Evolutionary conservation across 2,329 filamentous ascomycete genomes (phyloP), one percentile per base, ranked within the genome.

Genomic region (Scedosporium apiospermum): DNA sequence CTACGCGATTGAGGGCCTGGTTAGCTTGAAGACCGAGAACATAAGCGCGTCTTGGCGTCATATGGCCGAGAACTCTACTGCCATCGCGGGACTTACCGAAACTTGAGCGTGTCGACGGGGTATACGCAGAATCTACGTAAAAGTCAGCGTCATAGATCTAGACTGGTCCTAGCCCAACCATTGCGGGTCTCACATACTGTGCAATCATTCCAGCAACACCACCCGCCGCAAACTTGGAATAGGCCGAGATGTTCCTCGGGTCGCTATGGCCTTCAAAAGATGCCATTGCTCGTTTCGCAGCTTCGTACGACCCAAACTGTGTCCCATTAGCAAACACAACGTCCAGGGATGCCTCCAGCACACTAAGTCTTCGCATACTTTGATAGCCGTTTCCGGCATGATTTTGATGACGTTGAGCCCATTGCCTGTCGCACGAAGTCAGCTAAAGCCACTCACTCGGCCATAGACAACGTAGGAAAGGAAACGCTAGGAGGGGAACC

Each of bases 371-470:
- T 68, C 68, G 44, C 41, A 58, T 71, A 80, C 78, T 69, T 97
- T 96, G 72, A 99, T 96, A 27, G 95, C 93, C 30, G 93, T 97
- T 77, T 99, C 95, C 0, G 95, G 95, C 91, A 98, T 96, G 65
- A 99, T 95, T 75, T 99, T 99, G 70, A 97, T 75, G 2, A 99
- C 92, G 69, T 99, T 99, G 68, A 99, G 80, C 3, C 95, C 95
- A 71, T 99, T 99, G 44, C 95, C 93, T 96, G 68, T 27, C 21
- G 18, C 16, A 59, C 34, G 23, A 26, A 21, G 23, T 60, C 21
- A 63, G 41, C n/a, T 66, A 26, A n/a, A 65, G 65, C 57, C 14
- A 34, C 38, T 18, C 16, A 26, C 30, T 64, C 10, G 7, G 27
- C 51, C 55, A 7, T 34, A 12, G 2, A 57, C 6, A 26, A 59